Conservation (phyloP, 495 filamentous ascomycete genomes). For the Aspergillus campestris region DNA sequence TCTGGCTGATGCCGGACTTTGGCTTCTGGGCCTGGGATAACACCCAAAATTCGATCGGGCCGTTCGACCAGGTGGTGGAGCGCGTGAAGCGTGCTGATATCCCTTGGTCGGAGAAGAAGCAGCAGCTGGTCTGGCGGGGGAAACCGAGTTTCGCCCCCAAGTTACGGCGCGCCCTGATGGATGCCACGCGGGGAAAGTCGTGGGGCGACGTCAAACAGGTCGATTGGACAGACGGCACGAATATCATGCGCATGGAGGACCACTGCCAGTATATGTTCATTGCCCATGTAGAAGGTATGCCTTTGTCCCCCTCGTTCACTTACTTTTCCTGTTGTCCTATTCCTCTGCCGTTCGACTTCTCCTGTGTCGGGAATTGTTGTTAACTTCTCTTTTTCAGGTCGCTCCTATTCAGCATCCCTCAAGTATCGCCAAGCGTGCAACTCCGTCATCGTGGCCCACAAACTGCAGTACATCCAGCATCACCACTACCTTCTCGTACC, state of each 20-base stretch:
- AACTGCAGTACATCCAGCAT: constrained; percentile 39
- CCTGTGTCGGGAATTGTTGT: no score
- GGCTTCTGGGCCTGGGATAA: constrained; percentile 67
- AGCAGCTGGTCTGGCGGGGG: constrained; percentile 63
- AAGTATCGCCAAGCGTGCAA: constrained; percentile 55
- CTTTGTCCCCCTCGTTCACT: background rate
- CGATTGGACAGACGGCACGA: constrained; percentile 33
- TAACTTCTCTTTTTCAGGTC: constrained; percentile 18
- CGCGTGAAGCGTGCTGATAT: constrained; percentile 25
- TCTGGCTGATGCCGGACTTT: constrained; percentile 74
- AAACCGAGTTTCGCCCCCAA: constrained; percentile 37
- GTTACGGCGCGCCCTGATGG: constrained; percentile 41
- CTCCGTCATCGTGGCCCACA: constrained; percentile 47
- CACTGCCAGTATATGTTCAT: constrained; percentile 53
- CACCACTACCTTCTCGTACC: constrained; percentile 34
- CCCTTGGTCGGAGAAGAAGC: constrained; percentile 42
- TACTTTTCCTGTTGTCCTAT: no score
- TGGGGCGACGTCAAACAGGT: constrained; percentile 51
- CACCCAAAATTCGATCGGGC: constrained; percentile 48
- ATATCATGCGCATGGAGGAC: constrained; percentile 42
- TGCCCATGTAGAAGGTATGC: constrained; percentile 48
- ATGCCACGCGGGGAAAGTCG: constrained; percentile 35
- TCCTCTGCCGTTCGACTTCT: no score
- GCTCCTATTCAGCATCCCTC: constrained; percentile 45
- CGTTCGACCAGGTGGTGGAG: constrained; percentile 50